Conservation (phyloP, 1,284 basidiomycete species). For the Pterulicium gracile region DNA sequence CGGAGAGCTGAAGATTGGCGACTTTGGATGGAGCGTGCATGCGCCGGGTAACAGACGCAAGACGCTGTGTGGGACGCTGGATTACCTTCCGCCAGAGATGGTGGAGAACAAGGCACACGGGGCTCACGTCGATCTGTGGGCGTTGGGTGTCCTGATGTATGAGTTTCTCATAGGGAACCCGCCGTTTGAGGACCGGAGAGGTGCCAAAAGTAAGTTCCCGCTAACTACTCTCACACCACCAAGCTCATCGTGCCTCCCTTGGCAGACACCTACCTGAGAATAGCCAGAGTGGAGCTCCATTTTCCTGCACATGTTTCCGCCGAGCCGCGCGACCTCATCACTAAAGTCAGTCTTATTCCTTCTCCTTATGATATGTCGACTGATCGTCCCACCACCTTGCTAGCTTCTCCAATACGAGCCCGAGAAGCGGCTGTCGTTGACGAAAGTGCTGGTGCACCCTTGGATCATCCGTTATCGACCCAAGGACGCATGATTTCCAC, state of each 20-base stretch:
- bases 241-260: constrained; percentile 6
- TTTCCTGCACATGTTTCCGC: constrained; percentile 37
- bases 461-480: constrained; percentile 88
- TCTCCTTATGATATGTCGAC: constrained; percentile 10
- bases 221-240: constrained; percentile 2
- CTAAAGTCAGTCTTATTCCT: constrained; percentile 20
- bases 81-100: constrained; percentile 99
- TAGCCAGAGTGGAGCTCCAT: constrained; percentile 72
- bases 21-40: constrained; percentile 99
- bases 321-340: constrained; percentile 32
- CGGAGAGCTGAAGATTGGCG: constrained; percentile 96
- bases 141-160: constrained; percentile 90
- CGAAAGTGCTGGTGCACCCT: constrained; percentile 78
- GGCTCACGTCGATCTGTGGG: constrained; percentile 94
- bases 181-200: constrained; percentile 86
- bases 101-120: constrained; percentile 83
- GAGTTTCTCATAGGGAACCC: constrained; percentile 91
- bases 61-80: constrained; percentile 91
- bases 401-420: constrained; percentile 87
- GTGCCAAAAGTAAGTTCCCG: constrained; percentile 51
- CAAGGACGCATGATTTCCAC: too few relatives aligned
- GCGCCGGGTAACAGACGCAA: constrained; percentile 84
- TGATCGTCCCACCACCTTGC: constrained; percentile 2
- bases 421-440: constrained; percentile 70
- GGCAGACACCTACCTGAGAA: constrained; percentile 79